Base-by-base conservation (phyloP, 2,329 filamentous ascomycete species). In the Coniochaeta sp. region DNA sequence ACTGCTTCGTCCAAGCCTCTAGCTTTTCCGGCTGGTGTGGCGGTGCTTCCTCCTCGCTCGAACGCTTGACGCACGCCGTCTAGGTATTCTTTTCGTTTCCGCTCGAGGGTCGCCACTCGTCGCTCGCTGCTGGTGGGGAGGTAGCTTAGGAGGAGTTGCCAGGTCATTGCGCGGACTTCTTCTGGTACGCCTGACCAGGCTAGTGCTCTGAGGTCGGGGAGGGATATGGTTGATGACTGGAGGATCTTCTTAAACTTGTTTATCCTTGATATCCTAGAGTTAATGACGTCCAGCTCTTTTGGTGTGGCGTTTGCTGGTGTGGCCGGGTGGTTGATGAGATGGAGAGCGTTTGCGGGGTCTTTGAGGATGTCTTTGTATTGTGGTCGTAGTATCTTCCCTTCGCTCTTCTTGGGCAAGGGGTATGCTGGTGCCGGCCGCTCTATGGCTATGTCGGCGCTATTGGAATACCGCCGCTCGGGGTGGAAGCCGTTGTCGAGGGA, bases 201-300 rank as follows among this genome's bases (percentile, higher is more conserved):
- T 28, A 91, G 77, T 53, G 90, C 79, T 56, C 94, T 82, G 22
- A 99, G 77, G 50, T 97, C 92, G 16, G 86, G 75, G 2, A 97
- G 71, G 2, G 90, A 86, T 60, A 99, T 94, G 1, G 89, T 91
- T 35, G 89, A 96, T 20, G 92, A 83, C 71, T 99, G 94, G 6
- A 99, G 76, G 50, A 99, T 89, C 61, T 87, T 87, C 70, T 99
- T 99, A 73, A 99, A 99, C 66, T 97, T 97, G 72, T 99, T 96
- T 66, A 99, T 99, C 56, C 94, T 85, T 6, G 89, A 87, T 61
- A 96, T 94, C 54, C 90, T 84, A 45, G 91, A 87, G 52, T 88
- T 91, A 64, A 95, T 85, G 12, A 85, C 86, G 64, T 97, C 92
- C 16, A 86, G 76, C 64, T 96, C 90, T 66, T 95, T 97, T 1